These are phyloP conservation scores for Cladosporium sp. DNA, from an alignment of 2,329 filamentous ascomycete genomes.

Conservation along the genomic window DNA sequence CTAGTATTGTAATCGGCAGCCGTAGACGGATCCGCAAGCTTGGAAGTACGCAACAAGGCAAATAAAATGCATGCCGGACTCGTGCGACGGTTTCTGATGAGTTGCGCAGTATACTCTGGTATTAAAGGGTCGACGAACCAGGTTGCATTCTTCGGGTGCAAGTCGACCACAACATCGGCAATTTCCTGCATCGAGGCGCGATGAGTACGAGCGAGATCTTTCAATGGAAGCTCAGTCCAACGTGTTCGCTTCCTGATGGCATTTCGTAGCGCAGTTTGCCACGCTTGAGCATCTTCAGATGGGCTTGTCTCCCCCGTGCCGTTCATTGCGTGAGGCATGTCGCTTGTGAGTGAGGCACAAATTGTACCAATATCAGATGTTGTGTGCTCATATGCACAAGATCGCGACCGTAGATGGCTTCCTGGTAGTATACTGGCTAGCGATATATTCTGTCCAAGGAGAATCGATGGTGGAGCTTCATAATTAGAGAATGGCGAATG, in stretches of 20 bases:
- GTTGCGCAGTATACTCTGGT: slow-evolving; percentile 23
- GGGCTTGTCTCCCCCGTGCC: not conserved
- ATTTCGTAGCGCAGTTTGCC: not conserved
- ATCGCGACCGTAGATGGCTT: too few relatives aligned
- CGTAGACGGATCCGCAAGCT: slow-evolving; percentile 12
- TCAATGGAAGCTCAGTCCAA: slow-evolving; percentile 14
- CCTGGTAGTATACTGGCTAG: too few relatives aligned
- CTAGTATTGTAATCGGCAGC: not conserved
- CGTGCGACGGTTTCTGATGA: slow-evolving; percentile 23
- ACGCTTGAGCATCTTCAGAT: slow-evolving; percentile 1
- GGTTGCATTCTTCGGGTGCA: slow-evolving; percentile 14
- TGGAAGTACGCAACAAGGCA: slow-evolving; percentile 27
- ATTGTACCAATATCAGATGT: not conserved
- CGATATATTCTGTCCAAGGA: not conserved
- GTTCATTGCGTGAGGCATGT: not conserved
- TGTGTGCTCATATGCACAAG: not conserved
- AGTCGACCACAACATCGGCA: slow-evolving; percentile 22
- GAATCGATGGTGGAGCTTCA: not conserved
- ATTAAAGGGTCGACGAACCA: slow-evolving; percentile 27
- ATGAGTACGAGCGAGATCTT: slow-evolving; percentile 16
- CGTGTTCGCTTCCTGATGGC: not conserved
- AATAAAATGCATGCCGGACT: slow-evolving; percentile 26
- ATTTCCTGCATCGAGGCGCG: slow-evolving; percentile 17
- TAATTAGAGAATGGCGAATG: not conserved
- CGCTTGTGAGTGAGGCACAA: not conserved